Percentiles rank a stretch among this genome's conserved stretches.
These are phyloP conservation scores for Penicillium malachiteum DNA, from an alignment of 495 filamentous ascomycete species.

Conservation along the genomic window DNA sequence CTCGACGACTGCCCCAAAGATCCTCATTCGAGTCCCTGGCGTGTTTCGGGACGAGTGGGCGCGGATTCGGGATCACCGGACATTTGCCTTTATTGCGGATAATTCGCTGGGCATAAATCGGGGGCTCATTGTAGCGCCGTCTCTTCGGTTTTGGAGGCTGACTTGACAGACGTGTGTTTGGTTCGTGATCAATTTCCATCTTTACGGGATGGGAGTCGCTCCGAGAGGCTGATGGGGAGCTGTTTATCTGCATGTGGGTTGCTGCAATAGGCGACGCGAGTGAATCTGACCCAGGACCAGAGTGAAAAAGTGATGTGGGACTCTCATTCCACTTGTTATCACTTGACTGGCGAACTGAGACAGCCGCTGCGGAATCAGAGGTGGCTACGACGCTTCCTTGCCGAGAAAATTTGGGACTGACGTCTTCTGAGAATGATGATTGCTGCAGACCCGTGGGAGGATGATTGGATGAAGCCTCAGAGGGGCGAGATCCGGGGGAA, in stretches of 20 bases:
- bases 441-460: constrained; percentile 30
- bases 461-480: constrained; percentile 29
- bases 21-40: constrained; percentile 23
- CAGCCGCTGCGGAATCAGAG: constrained; percentile 13
- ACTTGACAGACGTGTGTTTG: constrained; percentile 14
- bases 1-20: constrained; percentile 29
- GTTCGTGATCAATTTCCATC: constrained; percentile 25
- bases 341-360: constrained; percentile 12
- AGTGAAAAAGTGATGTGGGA: constrained; percentile 18
- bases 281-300: constrained; percentile 13
- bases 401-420: constrained; percentile 45
- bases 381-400: constrained; percentile 27
- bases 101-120: constrained; percentile 47
- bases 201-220: constrained; percentile 21
- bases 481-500: constrained; percentile 28
- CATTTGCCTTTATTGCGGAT: constrained; percentile 36
- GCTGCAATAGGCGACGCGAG: constrained; percentile 19
- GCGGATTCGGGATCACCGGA: constrained; percentile 38
- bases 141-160: constrained; percentile 37
- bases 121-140: constrained; percentile 45
- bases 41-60: constrained; percentile 37
- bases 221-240: constrained; percentile 26
- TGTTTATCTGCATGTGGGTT: constrained; percentile 27
- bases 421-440: constrained; percentile 42
- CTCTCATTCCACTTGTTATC: constrained; percentile 32